A percentile compares a stretch with the other conserved stretches of the same genome.
phyloP scores from a whole-genome alignment of 2,329 filamentous ascomycete genomes.

The Verticillium klebahnii region DNA sequence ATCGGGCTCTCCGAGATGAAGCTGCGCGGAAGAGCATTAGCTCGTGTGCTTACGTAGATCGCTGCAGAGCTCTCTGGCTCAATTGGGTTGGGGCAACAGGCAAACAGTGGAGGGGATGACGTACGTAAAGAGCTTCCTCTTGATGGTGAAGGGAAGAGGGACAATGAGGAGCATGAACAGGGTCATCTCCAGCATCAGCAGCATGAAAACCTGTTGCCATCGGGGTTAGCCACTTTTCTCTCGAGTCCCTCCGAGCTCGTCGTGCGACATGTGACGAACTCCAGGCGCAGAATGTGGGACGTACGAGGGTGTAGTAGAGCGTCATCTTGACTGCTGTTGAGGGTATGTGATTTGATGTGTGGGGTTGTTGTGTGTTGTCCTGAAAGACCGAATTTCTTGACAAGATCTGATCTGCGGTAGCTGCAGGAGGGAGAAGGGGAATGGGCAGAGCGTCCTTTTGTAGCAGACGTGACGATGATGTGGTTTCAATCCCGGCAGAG shows the following conservation, averaged over 20 bases:
- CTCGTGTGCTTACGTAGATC: background rate
- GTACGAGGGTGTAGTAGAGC: conserved; percentile 53
- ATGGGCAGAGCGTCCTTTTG: conserved; percentile 13
- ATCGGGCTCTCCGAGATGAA: conserved; percentile 88
- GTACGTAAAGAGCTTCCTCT: conserved; percentile 77
- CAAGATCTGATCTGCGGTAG: conserved; percentile 5
- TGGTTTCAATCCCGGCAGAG: conserved; percentile 5
- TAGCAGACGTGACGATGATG: conserved; percentile 13
- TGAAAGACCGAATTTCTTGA: background rate
- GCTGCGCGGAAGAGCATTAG: conserved; percentile 33
- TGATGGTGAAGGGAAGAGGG: conserved; percentile 81
- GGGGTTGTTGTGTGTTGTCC: background rate
- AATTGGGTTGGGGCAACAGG: background rate
- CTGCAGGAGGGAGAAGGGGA: background rate
- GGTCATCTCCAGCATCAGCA: conserved; percentile 78
- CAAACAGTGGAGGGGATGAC: conserved; percentile 18
- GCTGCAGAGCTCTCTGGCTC: background rate
- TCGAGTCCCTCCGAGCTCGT: background rate
- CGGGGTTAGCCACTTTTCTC: conserved; percentile 1
- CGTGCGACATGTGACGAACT: background rate
- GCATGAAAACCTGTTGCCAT: conserved; percentile 66
- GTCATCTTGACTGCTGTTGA: conserved; percentile 40
- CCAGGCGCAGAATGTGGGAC: conserved; percentile 13
- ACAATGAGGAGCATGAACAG: conserved; percentile 77
- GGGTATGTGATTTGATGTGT: conserved; percentile 1